Evolutionary conservation across 352 stramenopile genomes (phyloP).

Genomic region (Phytophthora vignae): DNA sequence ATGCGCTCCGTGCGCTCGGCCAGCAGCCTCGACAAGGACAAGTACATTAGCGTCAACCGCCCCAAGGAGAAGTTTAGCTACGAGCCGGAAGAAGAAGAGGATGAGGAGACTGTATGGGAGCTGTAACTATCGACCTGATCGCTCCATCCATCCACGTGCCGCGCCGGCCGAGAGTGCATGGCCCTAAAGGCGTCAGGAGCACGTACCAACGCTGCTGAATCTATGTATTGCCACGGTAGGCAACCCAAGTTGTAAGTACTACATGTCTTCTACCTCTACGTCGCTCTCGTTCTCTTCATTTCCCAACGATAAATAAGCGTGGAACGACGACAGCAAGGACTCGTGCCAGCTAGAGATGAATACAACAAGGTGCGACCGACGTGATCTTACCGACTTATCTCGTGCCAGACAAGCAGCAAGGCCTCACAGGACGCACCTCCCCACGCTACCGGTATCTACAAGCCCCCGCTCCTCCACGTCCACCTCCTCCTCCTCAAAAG

Average conservation of each 20-base stretch:
- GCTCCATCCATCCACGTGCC: constrained; percentile 11
- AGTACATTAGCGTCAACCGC: not conserved
- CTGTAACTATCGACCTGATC: constrained; percentile 22
- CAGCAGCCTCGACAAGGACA: constrained; percentile 26
- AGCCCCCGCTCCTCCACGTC: constrained; percentile 5
- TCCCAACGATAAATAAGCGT: constrained; percentile 24
- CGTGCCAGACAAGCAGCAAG: constrained; percentile 17
- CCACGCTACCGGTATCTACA: constrained; percentile 29
- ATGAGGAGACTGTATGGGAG: constrained; percentile 45
- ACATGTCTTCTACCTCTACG: not conserved
- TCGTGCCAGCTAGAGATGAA: constrained; percentile 6
- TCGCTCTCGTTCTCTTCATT: constrained; percentile 8
- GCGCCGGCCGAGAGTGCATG: not conserved
- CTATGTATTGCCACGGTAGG: constrained; percentile 14
- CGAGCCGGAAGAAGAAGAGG: constrained; percentile 29
- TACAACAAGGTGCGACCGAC: constrained; percentile 15
- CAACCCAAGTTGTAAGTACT: not conserved
- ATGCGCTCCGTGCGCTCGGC: constrained; percentile 34
- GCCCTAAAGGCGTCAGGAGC: not conserved
- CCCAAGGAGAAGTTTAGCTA: constrained; percentile 31
- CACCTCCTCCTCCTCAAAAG: constrained; percentile 5
- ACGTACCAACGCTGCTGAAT: constrained; percentile 16
- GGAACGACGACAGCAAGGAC: constrained; percentile 4
- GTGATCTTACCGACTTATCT: constrained; percentile 18
- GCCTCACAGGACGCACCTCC: constrained; percentile 4